phyloP scores from a whole-genome alignment of 2,329 filamentous ascomycete species.

The Phialemonium atrogriseum region DNA sequence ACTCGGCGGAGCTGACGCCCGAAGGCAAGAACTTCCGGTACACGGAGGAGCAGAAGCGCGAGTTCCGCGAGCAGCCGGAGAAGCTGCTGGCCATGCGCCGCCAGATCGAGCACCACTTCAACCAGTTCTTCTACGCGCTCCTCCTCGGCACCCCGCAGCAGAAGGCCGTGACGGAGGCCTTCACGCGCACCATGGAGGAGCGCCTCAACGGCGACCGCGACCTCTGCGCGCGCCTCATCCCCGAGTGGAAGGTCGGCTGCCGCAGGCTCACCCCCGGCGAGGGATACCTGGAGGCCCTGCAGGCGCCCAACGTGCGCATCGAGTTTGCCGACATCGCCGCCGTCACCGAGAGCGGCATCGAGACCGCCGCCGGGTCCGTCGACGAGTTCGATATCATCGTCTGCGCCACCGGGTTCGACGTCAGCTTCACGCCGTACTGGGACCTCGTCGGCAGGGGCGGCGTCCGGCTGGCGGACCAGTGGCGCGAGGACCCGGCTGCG shows the following conservation, averaged over 20 bases:
- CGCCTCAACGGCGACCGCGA: conserved; percentile 25
- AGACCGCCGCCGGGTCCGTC: background rate
- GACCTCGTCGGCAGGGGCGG: background rate
- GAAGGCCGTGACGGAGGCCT: background rate
- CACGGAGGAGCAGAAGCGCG: conserved; percentile 28
- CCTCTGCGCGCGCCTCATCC: conserved; percentile 25
- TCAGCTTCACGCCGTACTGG: background rate
- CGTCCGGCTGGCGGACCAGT: background rate
- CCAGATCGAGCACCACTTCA: conserved; percentile 2
- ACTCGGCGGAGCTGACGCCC: background rate
- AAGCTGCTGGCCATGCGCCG: conserved; percentile 28
- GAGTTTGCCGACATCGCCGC: conserved; percentile 1
- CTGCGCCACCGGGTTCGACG: background rate
- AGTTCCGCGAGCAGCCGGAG: conserved; percentile 39
- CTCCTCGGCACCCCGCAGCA: conserved; percentile 25
- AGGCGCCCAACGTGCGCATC: conserved; percentile 7
- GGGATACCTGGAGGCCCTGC: conserved; percentile 17
- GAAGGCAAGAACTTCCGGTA: background rate
- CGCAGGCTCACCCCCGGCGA: conserved; percentile 17
- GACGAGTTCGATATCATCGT: conserved; percentile 1
- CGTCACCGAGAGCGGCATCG: background rate
- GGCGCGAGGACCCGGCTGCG: background rate
- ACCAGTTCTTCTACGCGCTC: conserved; percentile 24
- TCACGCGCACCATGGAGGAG: conserved; percentile 24
- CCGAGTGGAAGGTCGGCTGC: conserved; percentile 19